These are phyloP conservation scores for Bacterosira constricta DNA, from an alignment of 108 stramenopile genomes.

Conservation along the genomic window DNA sequence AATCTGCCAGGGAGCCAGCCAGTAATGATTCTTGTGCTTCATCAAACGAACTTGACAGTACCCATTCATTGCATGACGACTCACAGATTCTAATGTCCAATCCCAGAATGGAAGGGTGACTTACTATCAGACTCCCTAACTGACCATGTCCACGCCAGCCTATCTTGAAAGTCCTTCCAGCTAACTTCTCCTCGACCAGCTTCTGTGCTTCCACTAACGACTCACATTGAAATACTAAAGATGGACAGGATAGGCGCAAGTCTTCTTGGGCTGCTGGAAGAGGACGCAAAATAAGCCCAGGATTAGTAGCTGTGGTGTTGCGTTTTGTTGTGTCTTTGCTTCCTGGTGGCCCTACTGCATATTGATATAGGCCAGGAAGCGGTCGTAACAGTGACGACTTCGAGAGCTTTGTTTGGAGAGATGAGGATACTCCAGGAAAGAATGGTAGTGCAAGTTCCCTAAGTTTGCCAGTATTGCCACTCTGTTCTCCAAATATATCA, in stretches of 20 bases:
- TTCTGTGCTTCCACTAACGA: conserved; percentile 17
- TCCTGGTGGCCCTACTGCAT: background rate
- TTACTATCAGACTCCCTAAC: conserved; percentile 66
- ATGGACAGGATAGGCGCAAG: conserved; percentile 62
- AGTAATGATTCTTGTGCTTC: conserved; percentile 84
- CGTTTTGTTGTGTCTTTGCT: background rate
- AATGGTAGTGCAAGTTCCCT: conserved; percentile 43
- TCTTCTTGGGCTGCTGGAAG: conserved; percentile 77
- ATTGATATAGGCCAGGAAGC: conserved; percentile 43
- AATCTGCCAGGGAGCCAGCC: conserved; percentile 71
- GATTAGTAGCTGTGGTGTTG: background rate
- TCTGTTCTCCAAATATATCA: background rate
- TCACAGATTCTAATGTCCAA: conserved; percentile 73
- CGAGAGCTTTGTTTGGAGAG: conserved; percentile 16
- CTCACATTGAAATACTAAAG: conserved; percentile 65
- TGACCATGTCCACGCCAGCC: conserved; percentile 56
- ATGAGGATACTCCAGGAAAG: conserved; percentile 26
- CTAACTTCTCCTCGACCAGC: conserved; percentile 13
- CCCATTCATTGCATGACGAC: conserved; percentile 17
- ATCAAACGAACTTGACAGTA: conserved; percentile 62
- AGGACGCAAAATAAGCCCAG: conserved; percentile 60
- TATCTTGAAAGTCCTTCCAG: conserved; percentile 53
- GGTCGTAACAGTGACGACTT: conserved; percentile 28
- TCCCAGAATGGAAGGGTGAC: conserved; percentile 61
- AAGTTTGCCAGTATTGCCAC: background rate